These are phyloP conservation scores for Cryptococcus sp. DNA, from an alignment of 1,284 basidiomycete genomes.

Conservation along the genomic window DNA sequence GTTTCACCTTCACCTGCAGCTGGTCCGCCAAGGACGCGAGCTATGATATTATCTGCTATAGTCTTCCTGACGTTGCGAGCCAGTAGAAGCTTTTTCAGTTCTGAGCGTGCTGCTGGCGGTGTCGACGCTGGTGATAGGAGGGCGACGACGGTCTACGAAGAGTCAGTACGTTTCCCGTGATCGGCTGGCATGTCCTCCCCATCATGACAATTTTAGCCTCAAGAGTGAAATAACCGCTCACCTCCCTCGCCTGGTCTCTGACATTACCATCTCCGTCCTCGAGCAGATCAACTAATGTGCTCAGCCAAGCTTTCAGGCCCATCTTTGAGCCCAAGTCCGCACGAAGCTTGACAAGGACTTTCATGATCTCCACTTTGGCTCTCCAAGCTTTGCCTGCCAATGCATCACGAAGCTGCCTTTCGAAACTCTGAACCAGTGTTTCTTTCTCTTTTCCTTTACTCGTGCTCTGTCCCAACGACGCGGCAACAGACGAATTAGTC, in stretches of 20 bases:
- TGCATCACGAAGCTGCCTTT: slow-evolving; percentile 73
- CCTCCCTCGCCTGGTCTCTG: slow-evolving; percentile 72
- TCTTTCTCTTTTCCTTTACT: slow-evolving; percentile 72
- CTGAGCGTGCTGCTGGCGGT: slow-evolving; percentile 80
- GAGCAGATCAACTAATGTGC: slow-evolving; percentile 75
- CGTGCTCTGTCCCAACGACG: slow-evolving; percentile 25
- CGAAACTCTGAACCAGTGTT: slow-evolving; percentile 71
- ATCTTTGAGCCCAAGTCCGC: slow-evolving; percentile 77
- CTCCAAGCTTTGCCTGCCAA: slow-evolving; percentile 74
- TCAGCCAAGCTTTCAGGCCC: slow-evolving; percentile 79
- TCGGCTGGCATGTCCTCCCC: too few relatives aligned
- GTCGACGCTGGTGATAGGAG: slow-evolving; percentile 80
- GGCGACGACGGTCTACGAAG: slow-evolving; percentile 66
- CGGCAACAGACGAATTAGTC: neutral
- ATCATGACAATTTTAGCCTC: too few relatives aligned
- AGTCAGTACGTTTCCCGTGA: neutral
- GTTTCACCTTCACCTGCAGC: slow-evolving; percentile 45
- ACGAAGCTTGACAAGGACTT: slow-evolving; percentile 55
- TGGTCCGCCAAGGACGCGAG: slow-evolving; percentile 47
- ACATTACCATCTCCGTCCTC: slow-evolving; percentile 90
- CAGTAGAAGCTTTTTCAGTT: slow-evolving; percentile 87
- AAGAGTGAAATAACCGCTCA: slow-evolving; percentile 19
- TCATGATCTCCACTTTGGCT: slow-evolving; percentile 55
- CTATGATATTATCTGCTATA: slow-evolving; percentile 60
- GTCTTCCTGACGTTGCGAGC: slow-evolving; percentile 82